Conservation (phyloP, 169 alveolate species). For the Eimeria zaria region DNA sequence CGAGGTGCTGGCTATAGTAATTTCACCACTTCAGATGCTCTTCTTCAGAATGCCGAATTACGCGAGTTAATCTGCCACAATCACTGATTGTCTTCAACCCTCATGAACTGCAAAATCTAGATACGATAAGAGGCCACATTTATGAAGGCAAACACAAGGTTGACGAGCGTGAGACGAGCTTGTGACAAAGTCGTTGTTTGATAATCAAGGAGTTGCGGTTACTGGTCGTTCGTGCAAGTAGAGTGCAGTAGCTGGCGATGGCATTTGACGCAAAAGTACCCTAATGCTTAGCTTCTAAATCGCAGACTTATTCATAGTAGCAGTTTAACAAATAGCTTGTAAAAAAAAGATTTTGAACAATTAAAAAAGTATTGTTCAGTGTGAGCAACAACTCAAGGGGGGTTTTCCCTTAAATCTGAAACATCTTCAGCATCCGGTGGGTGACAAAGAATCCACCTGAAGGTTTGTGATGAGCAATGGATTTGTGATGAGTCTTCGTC, state of each 20-base stretch:
- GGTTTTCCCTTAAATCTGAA: slow-evolving; percentile 84
- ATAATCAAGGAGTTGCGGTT: too few species aligned
- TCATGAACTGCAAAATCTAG: background rate
- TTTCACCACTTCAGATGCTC: background rate
- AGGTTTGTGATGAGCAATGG: background rate
- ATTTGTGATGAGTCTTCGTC: background rate
- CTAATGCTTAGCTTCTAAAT: background rate
- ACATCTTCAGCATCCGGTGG: slow-evolving; percentile 97
- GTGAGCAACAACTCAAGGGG: slow-evolving; percentile 1
- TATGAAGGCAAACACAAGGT: background rate
- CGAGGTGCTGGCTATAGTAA: background rate
- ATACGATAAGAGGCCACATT: background rate
- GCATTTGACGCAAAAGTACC: background rate
- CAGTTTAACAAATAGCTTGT: background rate
- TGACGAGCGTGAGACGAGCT: too few species aligned
- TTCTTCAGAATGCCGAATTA: background rate
- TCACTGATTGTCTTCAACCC: background rate
- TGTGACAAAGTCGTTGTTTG: too few species aligned
- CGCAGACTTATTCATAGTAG: background rate
- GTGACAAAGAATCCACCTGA: slow-evolving; percentile 97
- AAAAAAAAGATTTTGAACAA: background rate
- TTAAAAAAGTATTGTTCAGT: slow-evolving; percentile 23
- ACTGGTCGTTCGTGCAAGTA: too few species aligned
- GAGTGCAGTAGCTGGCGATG: background rate
- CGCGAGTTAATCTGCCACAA: background rate